Percentiles rank a stretch among this genome's conserved stretches.
Conservation (phyloP, 768 basidiomycete genomes). For the Boletus barrowsii region DNA sequence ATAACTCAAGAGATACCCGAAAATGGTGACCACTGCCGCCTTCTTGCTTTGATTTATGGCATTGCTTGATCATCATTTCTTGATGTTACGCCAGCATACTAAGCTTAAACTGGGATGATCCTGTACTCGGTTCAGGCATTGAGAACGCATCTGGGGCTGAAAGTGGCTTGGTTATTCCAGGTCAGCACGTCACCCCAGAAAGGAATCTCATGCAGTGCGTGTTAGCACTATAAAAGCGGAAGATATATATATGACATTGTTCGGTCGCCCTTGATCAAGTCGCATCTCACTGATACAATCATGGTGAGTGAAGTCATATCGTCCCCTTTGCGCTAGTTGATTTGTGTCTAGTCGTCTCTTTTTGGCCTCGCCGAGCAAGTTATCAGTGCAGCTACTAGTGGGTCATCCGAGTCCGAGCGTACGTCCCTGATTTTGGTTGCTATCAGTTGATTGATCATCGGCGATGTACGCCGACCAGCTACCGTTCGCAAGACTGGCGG, state of each 20-base stretch:
- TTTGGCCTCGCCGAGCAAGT: conserved; percentile 71
- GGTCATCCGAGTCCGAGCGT: conserved; percentile 6
- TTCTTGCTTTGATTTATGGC: neutral
- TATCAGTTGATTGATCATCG: conserved; percentile 11
- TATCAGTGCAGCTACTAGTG: conserved; percentile 43
- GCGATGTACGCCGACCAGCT: conserved; percentile 30
- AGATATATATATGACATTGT: conserved; percentile 1
- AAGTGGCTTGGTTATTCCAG: conserved; percentile 2
- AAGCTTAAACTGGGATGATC: neutral
- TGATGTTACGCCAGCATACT: neutral
- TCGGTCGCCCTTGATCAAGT: conserved; percentile 7
- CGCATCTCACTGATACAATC: conserved; percentile 7
- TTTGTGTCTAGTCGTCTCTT: conserved; percentile 53
- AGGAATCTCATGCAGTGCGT: conserved; percentile 19
- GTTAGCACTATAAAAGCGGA: conserved; percentile 11
- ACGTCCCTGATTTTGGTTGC: neutral
- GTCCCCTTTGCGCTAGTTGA: neutral
- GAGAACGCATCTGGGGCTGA: neutral
- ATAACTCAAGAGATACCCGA: neutral
- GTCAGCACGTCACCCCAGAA: conserved; percentile 21
- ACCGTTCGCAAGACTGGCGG: conserved; percentile 58
- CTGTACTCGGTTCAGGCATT: neutral
- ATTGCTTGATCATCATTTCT: neutral
- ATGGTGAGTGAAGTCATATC: conserved; percentile 22
- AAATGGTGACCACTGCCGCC: neutral